Percentiles rank a stretch among this genome's conserved stretches.
These are phyloP conservation scores for Corylus heterophylla DNA, from an alignment of 306 rosid genomes.

Conservation along the genomic window DNA sequence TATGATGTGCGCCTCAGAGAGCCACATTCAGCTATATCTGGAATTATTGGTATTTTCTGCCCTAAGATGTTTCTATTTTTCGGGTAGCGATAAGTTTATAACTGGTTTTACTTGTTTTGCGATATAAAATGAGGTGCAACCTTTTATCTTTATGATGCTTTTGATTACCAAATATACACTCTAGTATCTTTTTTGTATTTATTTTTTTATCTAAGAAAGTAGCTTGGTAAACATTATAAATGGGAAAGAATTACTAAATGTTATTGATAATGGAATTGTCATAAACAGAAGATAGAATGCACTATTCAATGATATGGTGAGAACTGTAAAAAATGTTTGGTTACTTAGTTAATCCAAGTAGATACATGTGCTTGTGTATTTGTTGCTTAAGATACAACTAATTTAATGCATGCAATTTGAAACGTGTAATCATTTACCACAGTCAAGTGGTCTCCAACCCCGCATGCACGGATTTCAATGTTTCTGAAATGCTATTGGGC, in stretches of 20 bases:
- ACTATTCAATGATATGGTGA: not conserved
- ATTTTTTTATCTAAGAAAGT: not conserved
- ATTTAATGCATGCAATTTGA: not conserved
- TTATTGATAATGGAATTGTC: not conserved
- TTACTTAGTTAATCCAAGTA: not conserved
- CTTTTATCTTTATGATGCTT: not conserved
- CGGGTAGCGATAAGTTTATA: not conserved
- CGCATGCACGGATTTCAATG: not conserved
- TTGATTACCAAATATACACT: not conserved
- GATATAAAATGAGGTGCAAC: not conserved
- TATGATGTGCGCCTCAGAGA: conserved; percentile 65
- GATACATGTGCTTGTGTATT: not conserved
- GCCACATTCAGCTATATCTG: conserved; percentile 79
- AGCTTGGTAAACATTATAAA: not conserved
- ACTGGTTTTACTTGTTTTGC: not conserved
- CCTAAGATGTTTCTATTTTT: conserved; percentile 3
- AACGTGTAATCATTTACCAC: not conserved
- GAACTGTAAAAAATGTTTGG: not conserved
- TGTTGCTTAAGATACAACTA: not conserved
- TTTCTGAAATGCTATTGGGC: not conserved
- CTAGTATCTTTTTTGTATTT: not conserved
- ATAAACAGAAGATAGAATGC: not conserved
- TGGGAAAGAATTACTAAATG: not conserved
- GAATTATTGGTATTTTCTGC: conserved; percentile 58
- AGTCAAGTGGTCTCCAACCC: not conserved